Conservation (phyloP, 2,329 filamentous ascomycete genomes). For the Trichoderma sp. region DNA sequence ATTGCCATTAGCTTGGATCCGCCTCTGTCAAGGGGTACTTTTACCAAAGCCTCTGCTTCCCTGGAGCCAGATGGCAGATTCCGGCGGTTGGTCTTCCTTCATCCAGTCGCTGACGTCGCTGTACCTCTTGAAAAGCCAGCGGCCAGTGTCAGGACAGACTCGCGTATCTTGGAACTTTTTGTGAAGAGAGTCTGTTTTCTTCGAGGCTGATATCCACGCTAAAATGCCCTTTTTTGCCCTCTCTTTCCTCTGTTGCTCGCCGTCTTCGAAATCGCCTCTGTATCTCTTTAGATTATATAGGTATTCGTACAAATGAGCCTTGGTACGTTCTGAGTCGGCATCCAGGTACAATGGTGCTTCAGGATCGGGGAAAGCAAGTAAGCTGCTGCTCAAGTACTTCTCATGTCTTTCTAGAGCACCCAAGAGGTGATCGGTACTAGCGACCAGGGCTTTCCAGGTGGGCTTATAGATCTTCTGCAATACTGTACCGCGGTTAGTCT, state of each 20-base stretch:
- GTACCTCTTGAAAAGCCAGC: constrained; percentile 12
- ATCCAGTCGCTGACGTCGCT: constrained; percentile 16
- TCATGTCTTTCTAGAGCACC: not conserved
- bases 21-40: no score
- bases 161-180: not conserved
- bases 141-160: constrained; percentile 3
- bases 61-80: constrained; percentile 12
- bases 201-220: constrained; percentile 14
- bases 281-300: not conserved
- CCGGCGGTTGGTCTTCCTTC: not conserved
- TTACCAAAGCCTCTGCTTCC: constrained; percentile 20
- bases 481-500: not conserved
- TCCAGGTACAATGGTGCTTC: not conserved
- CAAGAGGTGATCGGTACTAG: not conserved
- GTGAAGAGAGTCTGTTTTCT: not conserved
- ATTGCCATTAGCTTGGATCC: not conserved
- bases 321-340: not conserved
- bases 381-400: not conserved
- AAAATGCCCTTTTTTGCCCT: not conserved
- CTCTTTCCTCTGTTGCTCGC: not conserved
- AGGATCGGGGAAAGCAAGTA: no score
- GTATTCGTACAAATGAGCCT: not conserved
- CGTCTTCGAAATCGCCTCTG: no score
- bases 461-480: constrained; percentile 1
- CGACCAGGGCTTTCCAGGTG: not conserved